A percentile compares a stretch with the other conserved stretches of the same genome.
phyloP scores from a whole-genome alignment of 1,284 basidiomycete genomes.

The Ceratobasidium sp. region DNA sequence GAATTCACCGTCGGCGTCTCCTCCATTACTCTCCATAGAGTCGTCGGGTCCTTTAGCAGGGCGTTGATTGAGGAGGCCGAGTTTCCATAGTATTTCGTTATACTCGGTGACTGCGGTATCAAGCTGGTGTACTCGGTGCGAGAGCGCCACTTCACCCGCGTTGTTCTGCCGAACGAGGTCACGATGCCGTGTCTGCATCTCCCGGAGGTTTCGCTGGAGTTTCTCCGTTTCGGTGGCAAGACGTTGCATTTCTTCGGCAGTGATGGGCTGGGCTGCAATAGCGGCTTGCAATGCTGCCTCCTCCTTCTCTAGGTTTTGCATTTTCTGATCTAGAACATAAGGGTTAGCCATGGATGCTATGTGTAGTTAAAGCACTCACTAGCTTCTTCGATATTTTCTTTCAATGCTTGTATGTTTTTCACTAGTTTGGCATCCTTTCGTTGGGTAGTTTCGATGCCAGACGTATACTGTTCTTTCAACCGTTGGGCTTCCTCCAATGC shows the following conservation, averaged over 20 bases:
- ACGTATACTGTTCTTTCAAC: conserved; percentile 21
- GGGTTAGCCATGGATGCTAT: background rate
- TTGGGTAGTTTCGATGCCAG: conserved; percentile 39
- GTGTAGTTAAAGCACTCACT: background rate
- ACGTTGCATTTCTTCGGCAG: conserved; percentile 41
- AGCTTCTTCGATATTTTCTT: conserved; percentile 28
- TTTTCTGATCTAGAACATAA: conserved; percentile 29
- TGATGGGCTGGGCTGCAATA: conserved; percentile 42
- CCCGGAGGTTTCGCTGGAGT: conserved; percentile 36
- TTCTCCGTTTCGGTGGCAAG: conserved; percentile 42
- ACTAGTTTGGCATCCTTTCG: conserved; percentile 34
- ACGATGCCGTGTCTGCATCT: conserved; percentile 21
- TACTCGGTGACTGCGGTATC: conserved; percentile 41
- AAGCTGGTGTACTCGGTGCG: conserved; percentile 38
- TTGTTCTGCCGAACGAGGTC: conserved; percentile 34
- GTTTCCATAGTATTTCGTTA: conserved; percentile 40
- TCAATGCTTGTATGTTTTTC: conserved; percentile 23
- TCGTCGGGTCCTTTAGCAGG: conserved; percentile 17
- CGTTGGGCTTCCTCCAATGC: conserved; percentile 18
- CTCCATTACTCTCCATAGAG: conserved; percentile 25
- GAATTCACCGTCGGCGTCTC: conserved; percentile 17
- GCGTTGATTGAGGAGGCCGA: conserved; percentile 31
- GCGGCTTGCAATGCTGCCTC: conserved; percentile 27
- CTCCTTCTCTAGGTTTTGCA: conserved; percentile 37
- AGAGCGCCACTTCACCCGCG: conserved; percentile 40